Evolutionary conservation across 1,284 basidiomycete species (phyloP).

Genomic region (Microbotryum lychnidis-dioicae): DNA sequence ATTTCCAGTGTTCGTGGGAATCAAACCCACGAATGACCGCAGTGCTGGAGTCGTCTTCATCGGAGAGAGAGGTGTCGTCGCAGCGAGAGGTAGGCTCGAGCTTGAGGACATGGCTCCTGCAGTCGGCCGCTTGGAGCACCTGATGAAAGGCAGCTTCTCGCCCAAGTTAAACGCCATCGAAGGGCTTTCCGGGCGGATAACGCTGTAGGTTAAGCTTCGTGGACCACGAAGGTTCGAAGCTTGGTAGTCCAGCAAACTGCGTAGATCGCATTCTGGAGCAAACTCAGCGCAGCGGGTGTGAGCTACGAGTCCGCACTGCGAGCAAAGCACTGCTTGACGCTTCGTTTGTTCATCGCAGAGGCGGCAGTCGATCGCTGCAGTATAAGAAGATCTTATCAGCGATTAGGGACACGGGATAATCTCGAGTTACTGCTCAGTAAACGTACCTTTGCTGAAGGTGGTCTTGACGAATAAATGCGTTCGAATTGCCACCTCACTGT

Average conservation of each 20-base stretch:
- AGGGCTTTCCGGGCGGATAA: too few relatives aligned
- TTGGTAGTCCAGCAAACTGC: slow-evolving; percentile 32
- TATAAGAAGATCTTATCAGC: slow-evolving; percentile 18
- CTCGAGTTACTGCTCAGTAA: neutral
- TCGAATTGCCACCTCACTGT: neutral
- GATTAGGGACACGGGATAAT: neutral
- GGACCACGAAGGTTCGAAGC: too few relatives aligned
- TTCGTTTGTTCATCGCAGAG: slow-evolving; percentile 73
- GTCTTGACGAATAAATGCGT: slow-evolving; percentile 79
- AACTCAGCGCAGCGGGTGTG: slow-evolving; percentile 68
- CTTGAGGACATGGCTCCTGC: too few relatives aligned
- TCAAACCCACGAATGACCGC: too few relatives aligned
- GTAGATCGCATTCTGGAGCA: slow-evolving; percentile 72
- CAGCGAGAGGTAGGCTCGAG: too few relatives aligned
- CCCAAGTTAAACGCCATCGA: too few relatives aligned
- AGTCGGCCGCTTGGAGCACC: too few relatives aligned
- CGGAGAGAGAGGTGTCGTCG: too few relatives aligned
- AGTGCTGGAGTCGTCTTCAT: too few relatives aligned
- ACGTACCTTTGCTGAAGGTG: slow-evolving; percentile 79
- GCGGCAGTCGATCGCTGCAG: slow-evolving; percentile 70
- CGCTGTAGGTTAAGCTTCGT: too few relatives aligned
- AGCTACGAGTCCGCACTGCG: slow-evolving; percentile 78
- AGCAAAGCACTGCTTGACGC: slow-evolving; percentile 79
- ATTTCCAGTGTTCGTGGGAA: too few relatives aligned
- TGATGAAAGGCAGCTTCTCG: too few relatives aligned